A percentile compares a stretch with the other conserved stretches of the same genome.
Evolutionary conservation across 768 basidiomycete species (phyloP).

Genomic region (Termitomyces sp.): DNA sequence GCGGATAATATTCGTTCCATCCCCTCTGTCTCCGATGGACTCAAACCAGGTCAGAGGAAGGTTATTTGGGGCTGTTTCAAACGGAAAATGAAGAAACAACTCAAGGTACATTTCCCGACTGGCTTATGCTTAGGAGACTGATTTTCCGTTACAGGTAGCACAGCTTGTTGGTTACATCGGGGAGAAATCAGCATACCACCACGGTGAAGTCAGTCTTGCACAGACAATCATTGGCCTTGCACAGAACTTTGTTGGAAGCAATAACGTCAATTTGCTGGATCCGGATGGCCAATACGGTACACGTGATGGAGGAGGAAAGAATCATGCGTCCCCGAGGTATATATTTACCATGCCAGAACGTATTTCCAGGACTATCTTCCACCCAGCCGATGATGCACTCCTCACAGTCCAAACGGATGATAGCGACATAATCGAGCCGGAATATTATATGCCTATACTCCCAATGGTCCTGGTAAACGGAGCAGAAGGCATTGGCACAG

Average conservation of each 20-base stretch:
- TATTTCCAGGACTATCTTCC: slow-evolving; percentile 75
- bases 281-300: slow-evolving; percentile 97
- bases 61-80: slow-evolving; percentile 97
- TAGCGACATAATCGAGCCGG: slow-evolving; percentile 82
- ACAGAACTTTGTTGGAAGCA: slow-evolving; percentile 92
- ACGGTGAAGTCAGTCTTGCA: slow-evolving; percentile 86
- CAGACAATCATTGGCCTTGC: slow-evolving; percentile 92
- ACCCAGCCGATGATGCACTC: slow-evolving; percentile 83
- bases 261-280: slow-evolving; percentile 85
- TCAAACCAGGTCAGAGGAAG: slow-evolving; percentile 97
- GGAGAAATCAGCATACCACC: slow-evolving; percentile 94
- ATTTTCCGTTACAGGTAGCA: slow-evolving; percentile 57
- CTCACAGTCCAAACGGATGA: slow-evolving; percentile 86
- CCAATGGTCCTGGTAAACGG: slow-evolving; percentile 92
- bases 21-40: slow-evolving; percentile 87
- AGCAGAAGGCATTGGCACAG: slow-evolving; percentile 96
- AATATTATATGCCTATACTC: slow-evolving; percentile 88
- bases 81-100: slow-evolving; percentile 85
- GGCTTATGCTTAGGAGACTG: neutral
- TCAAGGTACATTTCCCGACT: slow-evolving; percentile 58
- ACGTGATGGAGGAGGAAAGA: slow-evolving; percentile 89
- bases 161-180: slow-evolving; percentile 95
- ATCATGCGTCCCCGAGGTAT: slow-evolving; percentile 95
- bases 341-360: slow-evolving; percentile 82
- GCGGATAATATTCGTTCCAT: slow-evolving; percentile 99